These are phyloP conservation scores for Rickenella mellea DNA, from an alignment of 768 basidiomycete genomes.

Conservation along the genomic window DNA sequence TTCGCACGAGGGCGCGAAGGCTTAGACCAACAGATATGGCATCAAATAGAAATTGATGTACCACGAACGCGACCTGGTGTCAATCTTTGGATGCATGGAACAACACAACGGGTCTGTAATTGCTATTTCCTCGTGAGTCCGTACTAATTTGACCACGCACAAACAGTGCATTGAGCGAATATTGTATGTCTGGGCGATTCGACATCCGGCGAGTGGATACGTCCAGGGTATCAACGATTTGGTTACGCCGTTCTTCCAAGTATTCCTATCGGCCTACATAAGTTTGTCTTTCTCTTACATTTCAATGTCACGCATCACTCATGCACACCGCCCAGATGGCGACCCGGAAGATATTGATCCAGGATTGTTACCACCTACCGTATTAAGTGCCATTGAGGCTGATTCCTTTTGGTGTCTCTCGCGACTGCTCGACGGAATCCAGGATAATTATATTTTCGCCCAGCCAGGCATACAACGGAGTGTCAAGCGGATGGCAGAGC, in stretches of 20 bases:
- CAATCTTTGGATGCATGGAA: slow-evolving; percentile 80
- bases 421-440: slow-evolving; percentile 90
- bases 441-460: slow-evolving; percentile 94
- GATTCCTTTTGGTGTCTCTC: slow-evolving; percentile 99
- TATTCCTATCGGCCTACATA: slow-evolving; percentile 92
- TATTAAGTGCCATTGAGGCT: slow-evolving; percentile 84
- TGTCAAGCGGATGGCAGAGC: slow-evolving; percentile 87
- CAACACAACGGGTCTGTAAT: slow-evolving; percentile 76
- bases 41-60: slow-evolving; percentile 98
- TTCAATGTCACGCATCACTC: not conserved
- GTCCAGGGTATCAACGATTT: slow-evolving; percentile 99
- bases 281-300: slow-evolving; percentile 35
- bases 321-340: slow-evolving; percentile 46
- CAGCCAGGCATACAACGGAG: slow-evolving; percentile 95
- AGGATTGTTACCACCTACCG: slow-evolving; percentile 52
- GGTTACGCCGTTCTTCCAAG: slow-evolving; percentile 95
- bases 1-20: slow-evolving; percentile 81
- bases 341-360: slow-evolving; percentile 90
- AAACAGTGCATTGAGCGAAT: slow-evolving; percentile 87
- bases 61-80: slow-evolving; percentile 92
- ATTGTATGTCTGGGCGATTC: slow-evolving; percentile 97
- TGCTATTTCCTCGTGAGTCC: not conserved
- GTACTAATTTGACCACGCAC: not conserved
- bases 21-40: slow-evolving; percentile 96
- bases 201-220: slow-evolving; percentile 97